Conservation (phyloP, 2,329 filamentous ascomycete genomes). For the Xylaria sp. region DNA sequence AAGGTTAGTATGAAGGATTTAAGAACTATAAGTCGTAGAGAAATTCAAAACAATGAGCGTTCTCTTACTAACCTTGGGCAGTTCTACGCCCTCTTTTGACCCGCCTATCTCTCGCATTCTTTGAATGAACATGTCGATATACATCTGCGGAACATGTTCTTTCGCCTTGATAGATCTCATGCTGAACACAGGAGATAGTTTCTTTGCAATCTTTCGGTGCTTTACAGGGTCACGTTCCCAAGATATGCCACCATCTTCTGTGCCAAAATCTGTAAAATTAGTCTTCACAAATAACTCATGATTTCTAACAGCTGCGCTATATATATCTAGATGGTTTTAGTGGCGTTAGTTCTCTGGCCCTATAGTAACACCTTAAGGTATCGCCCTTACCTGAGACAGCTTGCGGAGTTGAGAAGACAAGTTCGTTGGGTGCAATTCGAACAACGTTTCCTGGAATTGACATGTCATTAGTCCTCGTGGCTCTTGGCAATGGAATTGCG, state of each 20-base stretch:
- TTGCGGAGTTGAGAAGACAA: slow-evolving; percentile 13
- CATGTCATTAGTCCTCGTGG: no score
- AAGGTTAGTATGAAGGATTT: no score
- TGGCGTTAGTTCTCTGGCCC: no score
- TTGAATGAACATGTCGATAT: slow-evolving; percentile 27
- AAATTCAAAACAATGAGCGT: no score
- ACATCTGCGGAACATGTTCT: slow-evolving; percentile 29
- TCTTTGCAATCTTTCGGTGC: slow-evolving; percentile 31
- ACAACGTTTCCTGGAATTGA: no score
- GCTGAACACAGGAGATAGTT: slow-evolving; percentile 36
- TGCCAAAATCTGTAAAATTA: neutral
- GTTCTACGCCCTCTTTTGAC: no score
- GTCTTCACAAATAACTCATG: slow-evolving; percentile 4
- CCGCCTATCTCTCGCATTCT: neutral
- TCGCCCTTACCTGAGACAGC: neutral
- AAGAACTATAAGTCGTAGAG: no score
- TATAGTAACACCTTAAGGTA: neutral
- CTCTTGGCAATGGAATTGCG: no score
- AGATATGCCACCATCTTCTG: slow-evolving; percentile 12
- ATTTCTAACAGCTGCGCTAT: neutral
- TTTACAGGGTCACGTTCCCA: slow-evolving; percentile 34
- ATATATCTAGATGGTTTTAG: slow-evolving; percentile 11
- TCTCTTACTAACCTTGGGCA: no score
- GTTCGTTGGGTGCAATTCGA: slow-evolving; percentile 16
- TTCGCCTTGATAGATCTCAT: slow-evolving; percentile 18